A percentile compares a stretch with the other conserved stretches of the same genome.
These are phyloP conservation scores for Tuber aestivum DNA, from an alignment of 495 filamentous ascomycete genomes.

Conservation along the genomic window DNA sequence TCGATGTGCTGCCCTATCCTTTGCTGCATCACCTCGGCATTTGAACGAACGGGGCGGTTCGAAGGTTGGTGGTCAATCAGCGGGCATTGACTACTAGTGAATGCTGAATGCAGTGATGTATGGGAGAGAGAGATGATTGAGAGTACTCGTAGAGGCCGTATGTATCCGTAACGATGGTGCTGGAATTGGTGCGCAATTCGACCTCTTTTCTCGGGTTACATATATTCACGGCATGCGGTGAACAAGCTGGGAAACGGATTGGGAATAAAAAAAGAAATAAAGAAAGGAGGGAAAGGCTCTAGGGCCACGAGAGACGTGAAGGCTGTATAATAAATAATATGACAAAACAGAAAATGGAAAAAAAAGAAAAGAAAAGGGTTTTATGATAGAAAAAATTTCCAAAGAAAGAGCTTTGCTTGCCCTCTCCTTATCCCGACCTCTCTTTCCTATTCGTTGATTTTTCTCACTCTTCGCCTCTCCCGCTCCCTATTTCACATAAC, in stretches of 20 bases:
- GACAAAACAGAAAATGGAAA: not conserved
- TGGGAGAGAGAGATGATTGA: not conserved
- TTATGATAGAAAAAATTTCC: not conserved
- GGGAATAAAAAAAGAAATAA: not conserved
- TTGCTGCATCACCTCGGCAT: not conserved
- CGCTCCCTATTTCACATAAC: not conserved
- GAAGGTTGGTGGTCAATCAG: not conserved
- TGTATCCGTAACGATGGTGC: not conserved
- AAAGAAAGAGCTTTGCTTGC: not conserved
- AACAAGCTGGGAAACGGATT: not conserved
- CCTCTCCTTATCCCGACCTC: not conserved
- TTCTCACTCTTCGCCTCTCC: not conserved
- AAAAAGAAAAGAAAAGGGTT: not conserved
- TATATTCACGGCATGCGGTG: not conserved
- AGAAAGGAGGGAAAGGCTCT: not conserved
- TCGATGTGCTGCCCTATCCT: not conserved
- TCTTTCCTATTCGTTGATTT: not conserved
- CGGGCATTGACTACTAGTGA: not conserved
- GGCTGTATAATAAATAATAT: too few relatives aligned
- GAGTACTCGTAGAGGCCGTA: not conserved
- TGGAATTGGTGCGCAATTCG: not conserved
- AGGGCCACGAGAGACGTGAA: not conserved
- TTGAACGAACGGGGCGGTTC: not conserved
- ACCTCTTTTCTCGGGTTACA: not conserved
- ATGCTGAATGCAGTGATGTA: not conserved